A percentile compares a stretch with the other conserved stretches of the same genome.
phyloP scores from a whole-genome alignment of 148 eudicot genomes.

The Polygonum aviculare region DNA sequence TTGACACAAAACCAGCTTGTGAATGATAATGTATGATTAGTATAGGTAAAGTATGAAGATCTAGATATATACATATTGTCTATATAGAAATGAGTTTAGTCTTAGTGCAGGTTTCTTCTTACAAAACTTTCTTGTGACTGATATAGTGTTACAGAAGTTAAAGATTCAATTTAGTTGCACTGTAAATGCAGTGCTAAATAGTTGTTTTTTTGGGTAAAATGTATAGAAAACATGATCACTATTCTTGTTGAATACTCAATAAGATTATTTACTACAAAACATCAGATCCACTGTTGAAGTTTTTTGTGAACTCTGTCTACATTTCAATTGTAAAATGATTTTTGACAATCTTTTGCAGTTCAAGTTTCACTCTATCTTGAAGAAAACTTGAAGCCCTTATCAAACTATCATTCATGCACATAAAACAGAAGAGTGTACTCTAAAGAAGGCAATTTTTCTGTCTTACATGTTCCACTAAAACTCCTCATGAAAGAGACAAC shows the following conservation, averaged over 20 bases:
- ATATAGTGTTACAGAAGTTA: neutral
- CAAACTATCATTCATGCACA: neutral
- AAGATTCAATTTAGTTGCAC: neutral
- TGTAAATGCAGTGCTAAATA: neutral
- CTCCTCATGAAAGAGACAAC: neutral
- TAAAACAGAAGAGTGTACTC: neutral
- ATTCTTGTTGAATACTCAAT: neutral
- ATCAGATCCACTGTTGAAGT: neutral
- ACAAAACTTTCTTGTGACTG: neutral
- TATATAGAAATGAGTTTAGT: neutral
- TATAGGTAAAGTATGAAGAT: neutral
- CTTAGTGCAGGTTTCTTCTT: neutral
- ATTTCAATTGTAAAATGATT: neutral
- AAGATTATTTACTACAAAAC: neutral
- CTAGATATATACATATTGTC: neutral
- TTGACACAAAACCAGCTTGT: conserved; percentile 31
- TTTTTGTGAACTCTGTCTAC: neutral
- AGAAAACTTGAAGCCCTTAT: neutral
- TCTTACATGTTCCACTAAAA: neutral
- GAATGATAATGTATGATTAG: conserved; percentile 16
- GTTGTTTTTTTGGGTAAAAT: neutral
- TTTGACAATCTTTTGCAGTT: neutral
- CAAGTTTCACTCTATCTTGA: neutral
- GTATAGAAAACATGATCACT: neutral
- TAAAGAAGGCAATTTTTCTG: neutral